These are phyloP conservation scores for Solanum pimpinellifolium DNA, from an alignment of 257 asterid genomes.

Conservation along the genomic window DNA sequence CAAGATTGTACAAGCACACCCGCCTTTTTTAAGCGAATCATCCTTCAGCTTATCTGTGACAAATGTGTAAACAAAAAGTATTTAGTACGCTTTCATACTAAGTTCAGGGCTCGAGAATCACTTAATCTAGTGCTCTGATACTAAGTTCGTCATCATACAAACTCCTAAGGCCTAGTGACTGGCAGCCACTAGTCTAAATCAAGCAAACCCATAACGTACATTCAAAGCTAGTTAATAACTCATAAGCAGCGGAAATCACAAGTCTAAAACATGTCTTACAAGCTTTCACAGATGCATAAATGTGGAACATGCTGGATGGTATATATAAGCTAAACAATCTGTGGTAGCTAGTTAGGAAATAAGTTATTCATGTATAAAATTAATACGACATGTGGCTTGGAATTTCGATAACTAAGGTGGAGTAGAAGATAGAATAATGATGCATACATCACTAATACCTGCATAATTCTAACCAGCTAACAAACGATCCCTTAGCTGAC, in stretches of 20 bases:
- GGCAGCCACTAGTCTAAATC: too few relatives aligned
- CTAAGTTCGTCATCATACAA: background rate
- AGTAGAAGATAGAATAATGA: background rate
- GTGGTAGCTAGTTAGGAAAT: background rate
- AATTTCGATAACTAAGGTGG: background rate
- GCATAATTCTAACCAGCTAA: background rate
- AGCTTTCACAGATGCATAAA: background rate
- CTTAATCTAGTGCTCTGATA: background rate
- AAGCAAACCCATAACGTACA: too few relatives aligned
- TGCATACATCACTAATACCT: background rate
- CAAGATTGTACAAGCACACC: conserved; percentile 67
- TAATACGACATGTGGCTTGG: background rate
- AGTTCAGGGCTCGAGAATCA: background rate
- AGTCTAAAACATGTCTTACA: background rate
- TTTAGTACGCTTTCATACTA: background rate
- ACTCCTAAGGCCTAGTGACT: background rate
- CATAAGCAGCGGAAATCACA: background rate
- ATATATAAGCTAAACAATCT: background rate
- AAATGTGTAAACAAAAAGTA: background rate
- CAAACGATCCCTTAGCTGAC: background rate
- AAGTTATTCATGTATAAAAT: background rate
- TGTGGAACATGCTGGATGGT: background rate
- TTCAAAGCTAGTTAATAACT: background rate
- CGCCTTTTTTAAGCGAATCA: conserved; percentile 39
- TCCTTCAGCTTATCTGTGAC: conserved; percentile 57